Evolutionary conservation across 495 filamentous ascomycete genomes (phyloP), one percentile per base, ranked within the genome.

Genomic region (Penicillium atrosanguineum): DNA sequence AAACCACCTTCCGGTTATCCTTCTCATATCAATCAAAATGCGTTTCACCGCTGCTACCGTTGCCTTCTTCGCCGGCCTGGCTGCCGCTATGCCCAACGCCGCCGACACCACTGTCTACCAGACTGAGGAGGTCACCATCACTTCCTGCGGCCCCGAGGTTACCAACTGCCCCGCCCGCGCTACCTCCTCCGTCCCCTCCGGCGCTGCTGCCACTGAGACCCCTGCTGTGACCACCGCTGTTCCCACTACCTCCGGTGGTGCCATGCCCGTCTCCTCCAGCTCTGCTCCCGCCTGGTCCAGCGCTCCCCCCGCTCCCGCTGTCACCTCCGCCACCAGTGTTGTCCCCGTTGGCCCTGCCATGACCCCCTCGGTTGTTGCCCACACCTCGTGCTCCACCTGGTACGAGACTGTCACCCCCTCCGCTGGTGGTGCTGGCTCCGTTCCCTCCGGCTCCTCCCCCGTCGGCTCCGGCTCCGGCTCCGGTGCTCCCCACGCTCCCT

Each of bases 111-210:
- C 76, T 60, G 68, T 81, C 74, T 82, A 77, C 75, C 60, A 69
- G 69, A 84, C 80, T 60, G 68, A 74, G 44, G 74, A 76, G 55
- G 73, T 78, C 52, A 80, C 79, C 62, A 70, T 84, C 73, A 84
- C 76, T 63, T 82, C 78, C 25, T 88, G 85, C 69, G 77, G 72
- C 53, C 67, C 83, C 28, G 74, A 71, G 39, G 80, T 87, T 55
- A 84, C 79, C 52, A 66, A 83, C 76, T 86, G 81, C 74, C 79
- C 78, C 55, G 77, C 64, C 61, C n/a, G 18, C 51, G 26, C 60
- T 43, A 44, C 55, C 21, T 52, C 61, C 20, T 52, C 62, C 57
- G 46, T 53, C 31, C 42, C 51, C 50, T 18, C 46, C 54, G 28
- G 26, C 39, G 48, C 58, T 41, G 56, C 45, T 46, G 56, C 48